Evolutionary conservation across 352 stramenopile species (phyloP), one percentile per base, ranked within the genome.

Genomic region (Phytopythium sindhum): DNA sequence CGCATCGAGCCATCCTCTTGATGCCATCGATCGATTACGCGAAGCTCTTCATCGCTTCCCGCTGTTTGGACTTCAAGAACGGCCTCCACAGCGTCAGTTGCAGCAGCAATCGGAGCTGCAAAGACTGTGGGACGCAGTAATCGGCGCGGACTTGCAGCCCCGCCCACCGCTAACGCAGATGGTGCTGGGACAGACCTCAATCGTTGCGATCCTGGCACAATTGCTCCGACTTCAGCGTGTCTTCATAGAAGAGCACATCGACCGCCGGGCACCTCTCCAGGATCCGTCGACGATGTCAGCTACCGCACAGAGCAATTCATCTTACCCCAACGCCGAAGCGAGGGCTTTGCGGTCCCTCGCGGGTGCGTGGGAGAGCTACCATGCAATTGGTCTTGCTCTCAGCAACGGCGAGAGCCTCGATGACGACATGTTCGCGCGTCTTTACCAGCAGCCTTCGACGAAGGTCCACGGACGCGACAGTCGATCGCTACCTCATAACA

Each of bases 191-290:
- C 45, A 21, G 44, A 26, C 4, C 0, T 8, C 9, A 5, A 31
- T 2, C 24, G 45, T 53, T 12, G 23, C 6, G 17, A 5, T 26
- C 9, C 8, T 76, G 15, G 61, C 60, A 0, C 57, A 33, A 1
- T 67, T 78, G 44, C 24, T 84, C n/a, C 64, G 75, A 7, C 45
- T 80, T 21, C 75, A 84, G 33, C 58, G 65, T 6, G 61, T 84
- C 2, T 84, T 66, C 33, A 47, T 81, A 6, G 64, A 68, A 29
- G 75, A 80, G 59, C 66, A 64, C 17, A 69, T n/a, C 10, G 14
- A 29, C 23, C 44, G 8, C 19, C 23, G 2, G 8, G 21, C 42
- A 21, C 6, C 10, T 23, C 3, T 26, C 42, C 21, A 45, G 2
- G 39, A n/a, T n/a, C 17, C 39, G 12, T n/a, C 17, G 39, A 23